These are phyloP conservation scores for Pseudozyma thailandica DNA, from an alignment of 1,284 basidiomycete genomes.

Conservation along the genomic window DNA sequence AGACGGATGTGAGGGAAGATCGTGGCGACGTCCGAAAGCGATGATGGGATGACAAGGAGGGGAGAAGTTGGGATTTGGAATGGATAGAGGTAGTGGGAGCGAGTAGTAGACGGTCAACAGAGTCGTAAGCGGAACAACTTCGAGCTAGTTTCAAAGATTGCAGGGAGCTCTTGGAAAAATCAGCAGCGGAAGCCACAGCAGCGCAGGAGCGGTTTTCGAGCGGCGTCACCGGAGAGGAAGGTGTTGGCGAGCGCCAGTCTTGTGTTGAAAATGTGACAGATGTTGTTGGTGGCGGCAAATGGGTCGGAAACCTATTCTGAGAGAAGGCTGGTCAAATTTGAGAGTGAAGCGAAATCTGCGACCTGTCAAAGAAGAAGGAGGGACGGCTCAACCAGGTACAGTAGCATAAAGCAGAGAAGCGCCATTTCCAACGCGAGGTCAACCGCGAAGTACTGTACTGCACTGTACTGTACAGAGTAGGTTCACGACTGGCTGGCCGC, in stretches of 20 bases:
- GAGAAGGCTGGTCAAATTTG: not conserved
- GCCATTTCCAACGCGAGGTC: conserved; percentile 5
- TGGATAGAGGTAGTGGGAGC: no score
- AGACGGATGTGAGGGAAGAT: no score
- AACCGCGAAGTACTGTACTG: not conserved
- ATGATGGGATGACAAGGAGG: no score
- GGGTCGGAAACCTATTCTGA: not conserved
- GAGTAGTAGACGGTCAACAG: no score
- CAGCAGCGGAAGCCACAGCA: not conserved
- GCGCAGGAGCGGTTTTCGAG: not conserved
- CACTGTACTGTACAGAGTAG: not conserved
- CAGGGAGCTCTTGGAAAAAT: not conserved
- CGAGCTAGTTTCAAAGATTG: no score
- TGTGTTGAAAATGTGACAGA: not conserved
- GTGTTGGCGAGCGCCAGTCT: not conserved
- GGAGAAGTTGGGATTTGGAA: no score
- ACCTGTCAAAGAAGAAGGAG: not conserved
- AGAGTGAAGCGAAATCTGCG: not conserved
- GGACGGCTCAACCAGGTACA: not conserved
- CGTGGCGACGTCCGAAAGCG: no score
- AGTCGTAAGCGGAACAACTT: no score
- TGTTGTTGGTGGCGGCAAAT: conserved; percentile 1
- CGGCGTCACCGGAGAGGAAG: not conserved
- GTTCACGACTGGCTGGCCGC: no score
- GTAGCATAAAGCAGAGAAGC: not conserved